These are phyloP conservation scores for Xylaria sp. DNA, from an alignment of 2,329 filamentous ascomycete genomes.

Conservation along the genomic window DNA sequence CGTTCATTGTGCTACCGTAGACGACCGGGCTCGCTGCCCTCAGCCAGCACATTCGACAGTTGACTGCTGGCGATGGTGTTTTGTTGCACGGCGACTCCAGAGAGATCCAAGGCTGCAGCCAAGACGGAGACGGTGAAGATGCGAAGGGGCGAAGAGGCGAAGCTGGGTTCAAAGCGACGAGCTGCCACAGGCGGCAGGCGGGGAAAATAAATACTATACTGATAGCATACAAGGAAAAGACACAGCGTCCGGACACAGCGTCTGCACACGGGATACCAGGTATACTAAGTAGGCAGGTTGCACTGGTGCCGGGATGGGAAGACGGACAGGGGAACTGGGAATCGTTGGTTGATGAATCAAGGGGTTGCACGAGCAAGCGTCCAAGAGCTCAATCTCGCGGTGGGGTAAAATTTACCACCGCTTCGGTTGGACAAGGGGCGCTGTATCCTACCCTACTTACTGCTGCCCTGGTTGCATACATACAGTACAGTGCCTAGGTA, in stretches of 20 bases:
- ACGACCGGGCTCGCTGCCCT: slow-evolving; percentile 21
- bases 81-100: not conserved
- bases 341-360: not conserved
- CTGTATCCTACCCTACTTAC: not conserved
- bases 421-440: slow-evolving; percentile 3
- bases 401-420: slow-evolving; percentile 1
- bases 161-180: not conserved
- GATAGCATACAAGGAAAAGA: not conserved
- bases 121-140: not conserved
- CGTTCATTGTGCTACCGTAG: slow-evolving; percentile 29
- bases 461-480: too few species aligned
- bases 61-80: not conserved
- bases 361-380: not conserved
- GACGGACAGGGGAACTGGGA: slow-evolving; percentile 12
- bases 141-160: not conserved
- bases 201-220: not conserved
- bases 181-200: not conserved
- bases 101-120: too few species aligned
- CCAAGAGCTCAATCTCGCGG: slow-evolving; percentile 9
- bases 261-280: too few species aligned
- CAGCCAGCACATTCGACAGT: not conserved
- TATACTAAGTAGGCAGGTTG: not conserved
- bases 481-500: too few species aligned
- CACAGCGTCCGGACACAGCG: too few species aligned
- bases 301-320: too few species aligned